Base-by-base conservation (phyloP, 2,329 filamentous ascomycete species). In the Ophiosphaerella narmari region DNA sequence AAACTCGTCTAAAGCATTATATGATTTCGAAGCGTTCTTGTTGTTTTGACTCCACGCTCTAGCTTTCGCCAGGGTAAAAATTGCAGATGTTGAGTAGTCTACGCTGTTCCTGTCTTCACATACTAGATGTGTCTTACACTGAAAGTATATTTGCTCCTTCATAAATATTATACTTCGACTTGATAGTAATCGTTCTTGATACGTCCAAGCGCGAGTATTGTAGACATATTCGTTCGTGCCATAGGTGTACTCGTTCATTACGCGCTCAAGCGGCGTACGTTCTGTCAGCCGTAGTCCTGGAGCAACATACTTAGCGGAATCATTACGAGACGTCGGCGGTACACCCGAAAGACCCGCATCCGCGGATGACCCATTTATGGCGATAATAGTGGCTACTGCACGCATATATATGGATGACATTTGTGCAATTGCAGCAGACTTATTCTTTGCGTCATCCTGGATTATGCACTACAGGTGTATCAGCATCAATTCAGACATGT, bases 331-430 rank as follows among this genome's bases (percentile, higher is more conserved):
- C 12, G 46, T 49, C 14, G 46, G 46, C 14, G 9, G 40, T 14
- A 49, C 31, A 23, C 46, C 41, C 1, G 46, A 36, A 13, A 49
- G 18, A 21, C 46, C 46, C 21, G 40, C 35, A 18, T 49, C 34
- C 8, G 48, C 48, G 7, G 42, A 45, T 26, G 31, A n/a, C 32
- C 48, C 48, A 23, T 32, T 41, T 31, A 46, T 12, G 11, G 29
- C 31, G n/a, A 50, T 36, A 13, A 50, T 42, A 5, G 48, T 50
- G 12, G 43, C 48, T 14, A 46, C 38, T 2, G 48, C 48, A 18
- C 33, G 37, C 2, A 42, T 50, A 33, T 50, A 50, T 12, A 50
- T 50, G 5, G 46, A 33, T n/a, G 37, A 44, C 40, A 49, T 49
- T 35, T 49, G 40, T 4, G 33, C 18, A 12, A 49, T 43, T 0